These are phyloP conservation scores for Pulicaria dysenterica DNA, from an alignment of 129 eudicot genomes.

Conservation along the genomic window DNA sequence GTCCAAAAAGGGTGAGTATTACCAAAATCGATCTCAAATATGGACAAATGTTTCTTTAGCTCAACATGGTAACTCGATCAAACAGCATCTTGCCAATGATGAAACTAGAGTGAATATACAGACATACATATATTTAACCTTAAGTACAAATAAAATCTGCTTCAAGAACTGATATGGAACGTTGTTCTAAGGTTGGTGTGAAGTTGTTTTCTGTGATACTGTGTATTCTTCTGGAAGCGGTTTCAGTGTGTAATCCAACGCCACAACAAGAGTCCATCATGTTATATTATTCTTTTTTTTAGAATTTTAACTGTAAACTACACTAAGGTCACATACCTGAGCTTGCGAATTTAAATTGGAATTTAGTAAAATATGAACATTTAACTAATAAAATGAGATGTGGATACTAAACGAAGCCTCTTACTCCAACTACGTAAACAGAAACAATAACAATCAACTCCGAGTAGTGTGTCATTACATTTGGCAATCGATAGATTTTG, in stretches of 20 bases:
- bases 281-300: not conserved
- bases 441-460: not conserved
- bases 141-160: not conserved
- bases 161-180: not conserved
- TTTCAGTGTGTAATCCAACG: slow-evolving; percentile 7
- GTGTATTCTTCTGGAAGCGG: not conserved
- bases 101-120: not conserved
- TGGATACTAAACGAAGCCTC: not conserved
- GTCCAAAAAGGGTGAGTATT: slow-evolving; percentile 14
- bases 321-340: not conserved
- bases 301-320: not conserved
- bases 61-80: slow-evolving; percentile 8
- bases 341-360: not conserved
- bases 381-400: not conserved
- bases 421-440: not conserved
- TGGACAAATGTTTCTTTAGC: slow-evolving; percentile 2
- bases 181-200: not conserved
- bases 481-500: slow-evolving; percentile 7
- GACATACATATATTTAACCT: not conserved
- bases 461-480: not conserved
- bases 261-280: not conserved
- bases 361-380: not conserved
- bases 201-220: slow-evolving; percentile 6
- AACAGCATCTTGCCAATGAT: slow-evolving; percentile 6
- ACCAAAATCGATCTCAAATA: slow-evolving; percentile 13